phyloP scores from a whole-genome alignment of 116 monocot genomes.

The Posidonia oceanica region DNA sequence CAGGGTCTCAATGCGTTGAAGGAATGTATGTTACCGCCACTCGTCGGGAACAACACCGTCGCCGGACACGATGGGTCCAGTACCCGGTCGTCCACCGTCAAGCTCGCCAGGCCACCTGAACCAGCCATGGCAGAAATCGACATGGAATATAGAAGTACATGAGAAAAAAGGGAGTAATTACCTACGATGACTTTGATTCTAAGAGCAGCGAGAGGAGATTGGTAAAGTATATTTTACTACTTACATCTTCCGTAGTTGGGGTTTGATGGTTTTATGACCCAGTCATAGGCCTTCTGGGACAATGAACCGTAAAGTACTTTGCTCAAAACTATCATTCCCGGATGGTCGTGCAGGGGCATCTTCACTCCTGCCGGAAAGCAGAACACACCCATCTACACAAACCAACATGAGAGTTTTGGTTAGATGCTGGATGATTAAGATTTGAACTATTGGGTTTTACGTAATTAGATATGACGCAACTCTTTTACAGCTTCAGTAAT shows the following conservation, averaged over 20 bases:
- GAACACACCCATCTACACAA: conserved; percentile 39
- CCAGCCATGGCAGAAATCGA: too few species aligned
- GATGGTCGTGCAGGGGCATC: conserved; percentile 42
- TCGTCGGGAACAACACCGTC: conserved; percentile 27
- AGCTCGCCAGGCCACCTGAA: conserved; percentile 27
- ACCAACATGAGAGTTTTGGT: background rate
- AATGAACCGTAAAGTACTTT: conserved; percentile 32
- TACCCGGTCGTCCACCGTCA: conserved; percentile 13
- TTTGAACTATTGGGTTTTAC: too few species aligned
- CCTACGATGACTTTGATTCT: too few species aligned
- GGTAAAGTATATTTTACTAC: too few species aligned
- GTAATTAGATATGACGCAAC: too few species aligned
- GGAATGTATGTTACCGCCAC: conserved; percentile 41
- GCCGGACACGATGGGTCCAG: conserved; percentile 10
- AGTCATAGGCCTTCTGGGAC: conserved; percentile 21
- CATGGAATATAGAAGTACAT: too few species aligned
- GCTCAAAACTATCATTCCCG: conserved; percentile 33
- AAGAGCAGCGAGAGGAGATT: too few species aligned
- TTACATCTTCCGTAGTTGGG: background rate
- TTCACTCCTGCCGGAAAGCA: conserved; percentile 40
- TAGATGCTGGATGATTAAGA: too few species aligned
- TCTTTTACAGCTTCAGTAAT: too few species aligned
- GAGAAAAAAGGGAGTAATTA: too few species aligned
- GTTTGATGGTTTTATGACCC: conserved; percentile 8
- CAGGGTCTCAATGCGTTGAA: conserved; percentile 34